Conservation (phyloP, 83 land plant species). For the Diphasiastrum complanatum region DNA sequence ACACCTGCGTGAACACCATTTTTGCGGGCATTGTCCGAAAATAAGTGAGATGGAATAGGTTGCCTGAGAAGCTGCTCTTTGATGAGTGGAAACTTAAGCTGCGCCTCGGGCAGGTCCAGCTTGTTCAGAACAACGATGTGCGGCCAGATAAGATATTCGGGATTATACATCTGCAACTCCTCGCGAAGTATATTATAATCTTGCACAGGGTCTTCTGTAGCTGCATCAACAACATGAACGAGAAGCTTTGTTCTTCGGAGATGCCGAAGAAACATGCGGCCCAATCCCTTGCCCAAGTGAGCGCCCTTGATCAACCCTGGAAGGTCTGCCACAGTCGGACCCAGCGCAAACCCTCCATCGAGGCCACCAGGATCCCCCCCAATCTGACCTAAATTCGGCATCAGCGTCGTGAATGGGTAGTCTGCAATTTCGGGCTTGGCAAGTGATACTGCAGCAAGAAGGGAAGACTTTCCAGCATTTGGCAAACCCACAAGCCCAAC, state of each 20-base stretch:
- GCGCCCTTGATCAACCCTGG: slow-evolving; percentile 97
- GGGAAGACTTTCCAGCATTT: slow-evolving; percentile 96
- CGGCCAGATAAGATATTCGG: slow-evolving; percentile 77
- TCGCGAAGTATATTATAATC: slow-evolving; percentile 86
- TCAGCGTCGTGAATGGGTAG: slow-evolving; percentile 96
- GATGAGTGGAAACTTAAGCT: neutral
- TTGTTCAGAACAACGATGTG: slow-evolving; percentile 87
- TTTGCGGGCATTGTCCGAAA: too few species aligned
- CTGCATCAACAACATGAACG: slow-evolving; percentile 94
- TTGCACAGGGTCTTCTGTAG: slow-evolving; percentile 68
- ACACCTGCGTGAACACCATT: too few species aligned
- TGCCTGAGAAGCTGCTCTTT: slow-evolving; percentile 2
- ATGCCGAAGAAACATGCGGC: slow-evolving; percentile 90
- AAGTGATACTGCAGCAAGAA: slow-evolving; percentile 73
- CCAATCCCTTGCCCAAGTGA: too few species aligned
- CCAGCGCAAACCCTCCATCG: slow-evolving; percentile 52
- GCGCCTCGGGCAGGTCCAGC: slow-evolving; percentile 72
- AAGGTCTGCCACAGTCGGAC: slow-evolving; percentile 87
- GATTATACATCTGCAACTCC: slow-evolving; percentile 97
- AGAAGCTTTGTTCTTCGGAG: slow-evolving; percentile 74
- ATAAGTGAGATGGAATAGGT: neutral
- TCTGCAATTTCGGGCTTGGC: slow-evolving; percentile 95
- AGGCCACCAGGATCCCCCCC: slow-evolving; percentile 73
- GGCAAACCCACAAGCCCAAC: slow-evolving; percentile 97
- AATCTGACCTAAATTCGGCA: slow-evolving; percentile 94